Conservation (phyloP, 78 protist species). For the Polysphondylium violaceum region DNA sequence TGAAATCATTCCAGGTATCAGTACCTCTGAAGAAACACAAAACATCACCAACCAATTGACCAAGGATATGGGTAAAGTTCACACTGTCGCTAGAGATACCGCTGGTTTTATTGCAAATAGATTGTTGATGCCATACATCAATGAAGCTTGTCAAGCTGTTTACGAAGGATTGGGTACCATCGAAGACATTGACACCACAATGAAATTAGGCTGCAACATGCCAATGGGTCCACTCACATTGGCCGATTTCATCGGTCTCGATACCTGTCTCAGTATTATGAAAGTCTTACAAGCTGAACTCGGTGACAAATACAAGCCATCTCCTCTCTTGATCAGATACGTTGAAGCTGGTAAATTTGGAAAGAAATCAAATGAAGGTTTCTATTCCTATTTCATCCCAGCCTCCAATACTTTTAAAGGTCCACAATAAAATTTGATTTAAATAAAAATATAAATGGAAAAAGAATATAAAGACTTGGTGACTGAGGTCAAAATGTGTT, state of each 20-base stretch:
- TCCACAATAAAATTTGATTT: no score
- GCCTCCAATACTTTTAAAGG: no score
- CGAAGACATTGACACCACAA: slow-evolving; percentile 90
- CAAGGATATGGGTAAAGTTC: slow-evolving; percentile 87
- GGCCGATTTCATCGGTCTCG: slow-evolving; percentile 95
- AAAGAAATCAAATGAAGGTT: slow-evolving; percentile 84
- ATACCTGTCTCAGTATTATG: slow-evolving; percentile 93
- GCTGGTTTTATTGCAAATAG: slow-evolving; percentile 93
- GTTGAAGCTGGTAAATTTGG: slow-evolving; percentile 95
- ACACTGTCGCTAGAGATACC: slow-evolving; percentile 82
- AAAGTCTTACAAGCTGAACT: slow-evolving; percentile 70
- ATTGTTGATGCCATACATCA: slow-evolving; percentile 93
- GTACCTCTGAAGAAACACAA: slow-evolving; percentile 78
- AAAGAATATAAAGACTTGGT: no score
- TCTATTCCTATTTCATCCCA: slow-evolving; percentile 87
- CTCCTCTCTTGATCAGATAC: slow-evolving; percentile 85
- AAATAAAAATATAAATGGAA: no score
- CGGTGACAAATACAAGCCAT: slow-evolving; percentile 93
- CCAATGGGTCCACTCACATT: slow-evolving; percentile 93
- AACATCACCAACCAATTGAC: slow-evolving; percentile 73
- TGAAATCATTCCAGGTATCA: slow-evolving; percentile 88
- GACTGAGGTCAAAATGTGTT: no score
- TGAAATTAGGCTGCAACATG: slow-evolving; percentile 88
- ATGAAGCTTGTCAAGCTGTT: slow-evolving; percentile 89
- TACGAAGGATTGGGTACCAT: slow-evolving; percentile 84